Conservation (phyloP, 345 rosid genomes). For the Anastatica hierochuntica region DNA sequence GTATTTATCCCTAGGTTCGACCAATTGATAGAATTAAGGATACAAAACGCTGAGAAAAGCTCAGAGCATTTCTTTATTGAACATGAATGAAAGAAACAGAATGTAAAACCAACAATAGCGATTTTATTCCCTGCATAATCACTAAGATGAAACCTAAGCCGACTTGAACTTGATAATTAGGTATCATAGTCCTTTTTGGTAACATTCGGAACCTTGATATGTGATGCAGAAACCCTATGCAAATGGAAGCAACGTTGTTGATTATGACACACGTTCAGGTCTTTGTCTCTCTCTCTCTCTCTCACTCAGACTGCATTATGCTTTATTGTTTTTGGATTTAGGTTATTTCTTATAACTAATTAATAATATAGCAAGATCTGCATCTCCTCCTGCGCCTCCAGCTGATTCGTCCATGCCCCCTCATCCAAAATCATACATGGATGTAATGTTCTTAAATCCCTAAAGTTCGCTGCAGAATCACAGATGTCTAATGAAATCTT, state of each 20-base stretch:
- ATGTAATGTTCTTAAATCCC: constrained; percentile 38
- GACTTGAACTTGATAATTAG: neutral
- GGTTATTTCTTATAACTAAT: constrained; percentile 15
- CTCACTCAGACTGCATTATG: neutral
- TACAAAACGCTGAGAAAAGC: no score
- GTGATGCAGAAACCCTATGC: constrained; percentile 33
- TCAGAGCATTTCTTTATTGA: neutral
- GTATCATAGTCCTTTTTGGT: constrained; percentile 29
- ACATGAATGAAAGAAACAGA: neutral
- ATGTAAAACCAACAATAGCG: no score
- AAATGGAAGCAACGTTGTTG: constrained; percentile 47
- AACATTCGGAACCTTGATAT: constrained; percentile 21
- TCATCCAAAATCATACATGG: constrained; percentile 90
- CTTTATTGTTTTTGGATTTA: neutral
- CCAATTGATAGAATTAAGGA: no score
- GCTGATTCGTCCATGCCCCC: constrained; percentile 53
- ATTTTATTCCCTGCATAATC: neutral
- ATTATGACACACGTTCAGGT: constrained; percentile 59
- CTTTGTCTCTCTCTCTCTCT: constrained; percentile 14
- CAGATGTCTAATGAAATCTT: neutral
- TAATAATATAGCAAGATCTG: constrained; percentile 53
- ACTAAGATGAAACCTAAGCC: neutral
- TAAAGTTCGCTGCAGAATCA: neutral
- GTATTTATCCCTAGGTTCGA: no score
- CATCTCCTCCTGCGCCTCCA: constrained; percentile 50